Evolutionary conservation across 1,284 basidiomycete species (phyloP), one percentile per base, ranked within the genome.

Genomic region (Ceratobasidium sp.): DNA sequence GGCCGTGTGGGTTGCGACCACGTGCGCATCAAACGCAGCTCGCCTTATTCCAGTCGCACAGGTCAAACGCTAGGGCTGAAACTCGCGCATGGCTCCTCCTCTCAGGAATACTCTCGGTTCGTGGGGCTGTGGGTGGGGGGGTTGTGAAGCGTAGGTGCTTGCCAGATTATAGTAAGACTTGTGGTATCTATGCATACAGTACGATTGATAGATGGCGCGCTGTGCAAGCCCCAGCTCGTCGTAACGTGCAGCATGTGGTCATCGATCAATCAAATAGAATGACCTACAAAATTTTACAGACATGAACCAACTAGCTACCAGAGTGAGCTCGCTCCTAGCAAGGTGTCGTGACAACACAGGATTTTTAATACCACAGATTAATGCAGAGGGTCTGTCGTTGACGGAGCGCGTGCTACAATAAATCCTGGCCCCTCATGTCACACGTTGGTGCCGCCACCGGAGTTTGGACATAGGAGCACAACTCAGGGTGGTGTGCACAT

Each of bases 191-290:
- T 5, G 25, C 33, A 58, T 56, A 40, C 6, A 18, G 36, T 58
- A 23, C 54, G 62, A 46, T 51, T 51, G 62, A 49, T 38, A 23
- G 33, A 25, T 53, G 12, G 28, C 46, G 49, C 48, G 38, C 36
- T 42, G 38, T 53, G 38, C 2, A 25, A 14, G 56, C 64, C 44
- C 40, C 18, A 59, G 23, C n/a, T 12, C 18, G 53, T 66, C 18
- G 30, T 49, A 40, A 36, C 66, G 54, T 48, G 56, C 56, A 59
- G 42, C 44, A 70, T 49, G 42, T 59, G 44, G 53, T n/a, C 38
- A 23, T 70, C 23, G 44, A 70, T 70, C 67, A 70, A 28, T 60
- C 67, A 70, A 70, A 70, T 70, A 28, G 42, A 69, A 38, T 6
- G 23, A 30, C 46, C 59, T 44, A 61, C 23, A 18, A 42, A 56